Base-by-base conservation (phyloP, 2,329 filamentous ascomycete species). In the Fusarium sp. region DNA sequence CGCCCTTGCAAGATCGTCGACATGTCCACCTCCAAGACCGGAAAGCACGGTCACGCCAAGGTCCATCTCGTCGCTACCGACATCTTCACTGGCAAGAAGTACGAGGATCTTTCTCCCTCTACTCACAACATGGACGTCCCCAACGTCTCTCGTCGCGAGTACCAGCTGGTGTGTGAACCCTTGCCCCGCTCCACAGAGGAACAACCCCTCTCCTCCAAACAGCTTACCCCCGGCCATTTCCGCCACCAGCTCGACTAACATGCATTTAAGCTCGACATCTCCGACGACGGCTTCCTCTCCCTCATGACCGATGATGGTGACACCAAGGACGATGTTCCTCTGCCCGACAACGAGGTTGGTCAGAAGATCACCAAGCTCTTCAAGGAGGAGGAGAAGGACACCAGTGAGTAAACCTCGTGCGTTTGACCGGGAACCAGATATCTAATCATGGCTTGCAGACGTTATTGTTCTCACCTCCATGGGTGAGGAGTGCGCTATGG, bases 31-130 rank as follows among this genome's bases (percentile, higher is more conserved):
- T 99, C 96, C 83, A 99, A 99, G 94, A 99, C 96, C 76, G 96
- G 96, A 86, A 99, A 99, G 93, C 96, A 99, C 92, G 96, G 96
- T 84, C 96, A 99, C 92, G 96, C 96, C 86, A 99, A 99, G 91
- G 96, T 99, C 82, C 95, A 99, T 86, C 87, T 99, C 77, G 91
- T 97, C 79, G 96, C 94, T 80, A 90, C 96, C 82, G 96, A 99
- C 83, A 98, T 99, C 87, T 99, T 99, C 91, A 99, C 94, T 74
- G 88, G 88, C 89, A 99, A 97, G 93, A 99, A 99, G 91, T 89
- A 97, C 74, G 96, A 99, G 88, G 96, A 99, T 87, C 90, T 99
- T 70, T 97, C 91, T 84, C 96, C 96, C 76, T 99, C 96, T 81
- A 99, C 96, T 87, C 89, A 91, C 87, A 91, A 96, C 89, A 96